Evolutionary conservation across 1,284 basidiomycete species (phyloP).

Genomic region (Trichosporon sp.): DNA sequence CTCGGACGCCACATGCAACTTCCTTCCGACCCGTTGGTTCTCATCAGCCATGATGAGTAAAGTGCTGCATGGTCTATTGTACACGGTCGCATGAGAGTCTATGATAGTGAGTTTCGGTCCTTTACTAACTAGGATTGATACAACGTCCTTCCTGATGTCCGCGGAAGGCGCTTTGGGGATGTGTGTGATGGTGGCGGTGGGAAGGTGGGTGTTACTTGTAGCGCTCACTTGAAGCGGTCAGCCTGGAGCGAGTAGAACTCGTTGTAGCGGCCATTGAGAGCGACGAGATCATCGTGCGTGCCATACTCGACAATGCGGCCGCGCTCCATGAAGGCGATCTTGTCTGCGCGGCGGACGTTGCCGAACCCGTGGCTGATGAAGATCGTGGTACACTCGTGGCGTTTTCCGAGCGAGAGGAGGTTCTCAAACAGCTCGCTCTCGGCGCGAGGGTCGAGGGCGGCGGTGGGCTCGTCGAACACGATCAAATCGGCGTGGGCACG

Average conservation of each 20-base stretch:
- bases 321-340: slow-evolving; percentile 61
- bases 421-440: slow-evolving; percentile 11
- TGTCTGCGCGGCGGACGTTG: slow-evolving; percentile 35
- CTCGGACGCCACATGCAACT: too few species aligned
- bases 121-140: neutral
- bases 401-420: slow-evolving; percentile 29
- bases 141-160: slow-evolving; percentile 1
- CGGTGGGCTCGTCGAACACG: slow-evolving; percentile 61
- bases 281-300: slow-evolving; percentile 71
- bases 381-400: slow-evolving; percentile 59
- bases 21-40: too few species aligned
- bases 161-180: neutral
- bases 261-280: slow-evolving; percentile 45
- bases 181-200: neutral
- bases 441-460: slow-evolving; percentile 53
- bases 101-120: neutral
- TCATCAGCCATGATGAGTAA: too few species aligned
- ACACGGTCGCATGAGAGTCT: neutral
- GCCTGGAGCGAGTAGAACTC: slow-evolving; percentile 44
- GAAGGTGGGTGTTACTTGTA: too few species aligned
- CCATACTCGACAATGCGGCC: slow-evolving; percentile 70
- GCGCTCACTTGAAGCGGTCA: slow-evolving; percentile 26
- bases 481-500: slow-evolving; percentile 75
- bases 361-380: slow-evolving; percentile 77
- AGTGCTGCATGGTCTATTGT: neutral